Conservation (phyloP, 768 basidiomycete species). For the Boletus tomentosulus region DNA sequence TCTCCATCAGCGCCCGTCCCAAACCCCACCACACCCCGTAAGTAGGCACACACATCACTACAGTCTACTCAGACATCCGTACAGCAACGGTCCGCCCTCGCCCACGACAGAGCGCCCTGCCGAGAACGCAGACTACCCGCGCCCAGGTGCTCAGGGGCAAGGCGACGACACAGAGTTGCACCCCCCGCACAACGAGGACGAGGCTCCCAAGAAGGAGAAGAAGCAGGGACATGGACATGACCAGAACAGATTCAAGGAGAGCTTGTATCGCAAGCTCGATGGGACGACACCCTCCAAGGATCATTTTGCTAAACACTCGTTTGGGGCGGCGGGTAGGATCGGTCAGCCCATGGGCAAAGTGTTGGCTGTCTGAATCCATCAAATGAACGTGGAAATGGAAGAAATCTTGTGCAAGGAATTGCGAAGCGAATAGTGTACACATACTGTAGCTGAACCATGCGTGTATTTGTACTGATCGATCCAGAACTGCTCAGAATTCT, state of each 20-base stretch:
- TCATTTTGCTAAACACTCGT: constrained; percentile 30
- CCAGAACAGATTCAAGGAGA: constrained; percentile 45
- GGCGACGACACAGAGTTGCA: constrained; percentile 27
- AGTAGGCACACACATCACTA: constrained; percentile 6
- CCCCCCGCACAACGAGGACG: constrained; percentile 42
- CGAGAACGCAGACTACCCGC: constrained; percentile 45
- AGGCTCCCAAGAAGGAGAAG: constrained; percentile 46
- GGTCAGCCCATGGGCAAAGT: constrained; percentile 53
- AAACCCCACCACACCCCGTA: constrained; percentile 35
- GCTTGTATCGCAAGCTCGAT: constrained; percentile 44
- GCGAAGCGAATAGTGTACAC: constrained; percentile 4
- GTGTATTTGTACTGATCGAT: constrained; percentile 21
- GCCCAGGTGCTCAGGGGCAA: constrained; percentile 42
- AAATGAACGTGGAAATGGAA: not conserved
- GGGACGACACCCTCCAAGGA: constrained; percentile 48
- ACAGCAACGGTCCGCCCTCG: not conserved
- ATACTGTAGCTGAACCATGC: not conserved
- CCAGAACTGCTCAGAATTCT: not conserved
- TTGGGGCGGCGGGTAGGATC: constrained; percentile 49
- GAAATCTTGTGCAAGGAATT: not conserved
- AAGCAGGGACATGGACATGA: constrained; percentile 38
- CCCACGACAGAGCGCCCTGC: constrained; percentile 12
- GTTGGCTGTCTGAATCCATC: constrained; percentile 29
- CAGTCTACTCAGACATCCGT: not conserved
- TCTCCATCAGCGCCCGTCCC: constrained; percentile 41